Percentiles rank a stretch among this genome's conserved stretches.
These are phyloP conservation scores for Cladosporium colombiae DNA, from an alignment of 2,329 filamentous ascomycete genomes.

Conservation along the genomic window DNA sequence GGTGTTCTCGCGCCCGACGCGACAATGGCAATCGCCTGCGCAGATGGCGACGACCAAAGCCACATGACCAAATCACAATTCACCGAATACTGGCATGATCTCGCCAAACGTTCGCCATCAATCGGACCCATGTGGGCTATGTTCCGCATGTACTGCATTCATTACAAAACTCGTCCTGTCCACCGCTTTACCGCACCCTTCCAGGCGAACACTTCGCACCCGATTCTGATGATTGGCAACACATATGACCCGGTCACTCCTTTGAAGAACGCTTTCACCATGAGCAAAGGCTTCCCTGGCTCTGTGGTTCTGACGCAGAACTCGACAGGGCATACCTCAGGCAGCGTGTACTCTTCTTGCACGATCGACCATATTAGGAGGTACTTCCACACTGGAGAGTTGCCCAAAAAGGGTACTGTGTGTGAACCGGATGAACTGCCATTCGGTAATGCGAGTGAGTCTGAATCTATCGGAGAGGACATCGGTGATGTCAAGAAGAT, in stretches of 20 bases:
- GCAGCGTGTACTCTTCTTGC: slow-evolving; percentile 13
- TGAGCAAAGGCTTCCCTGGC: slow-evolving; percentile 37
- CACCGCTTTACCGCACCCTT: slow-evolving; percentile 38
- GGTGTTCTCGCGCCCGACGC: slow-evolving; percentile 23
- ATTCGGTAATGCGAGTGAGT: slow-evolving; percentile 21
- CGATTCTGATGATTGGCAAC: slow-evolving; percentile 37
- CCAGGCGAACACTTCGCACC: slow-evolving; percentile 32
- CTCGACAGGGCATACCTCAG: slow-evolving; percentile 33
- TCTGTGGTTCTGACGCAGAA: slow-evolving; percentile 37
- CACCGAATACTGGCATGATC: slow-evolving; percentile 37
- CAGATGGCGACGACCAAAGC: slow-evolving; percentile 42
- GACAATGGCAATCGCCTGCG: slow-evolving; percentile 41
- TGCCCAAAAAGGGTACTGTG: slow-evolving; percentile 32
- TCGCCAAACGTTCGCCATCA: slow-evolving; percentile 38
- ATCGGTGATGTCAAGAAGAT: not conserved
- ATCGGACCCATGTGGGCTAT: slow-evolving; percentile 42
- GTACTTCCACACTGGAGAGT: slow-evolving; percentile 37
- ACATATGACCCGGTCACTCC: slow-evolving; percentile 40
- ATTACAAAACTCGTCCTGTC: slow-evolving; percentile 40
- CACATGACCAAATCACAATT: slow-evolving; percentile 32
- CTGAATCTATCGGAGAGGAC: too few relatives aligned
- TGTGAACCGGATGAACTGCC: slow-evolving; percentile 36
- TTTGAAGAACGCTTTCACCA: slow-evolving; percentile 35
- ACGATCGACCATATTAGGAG: slow-evolving; percentile 32
- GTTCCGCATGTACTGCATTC: slow-evolving; percentile 41